Conservation (phyloP, 345 rosid genomes). For the Dipteronia dyeriana region DNA sequence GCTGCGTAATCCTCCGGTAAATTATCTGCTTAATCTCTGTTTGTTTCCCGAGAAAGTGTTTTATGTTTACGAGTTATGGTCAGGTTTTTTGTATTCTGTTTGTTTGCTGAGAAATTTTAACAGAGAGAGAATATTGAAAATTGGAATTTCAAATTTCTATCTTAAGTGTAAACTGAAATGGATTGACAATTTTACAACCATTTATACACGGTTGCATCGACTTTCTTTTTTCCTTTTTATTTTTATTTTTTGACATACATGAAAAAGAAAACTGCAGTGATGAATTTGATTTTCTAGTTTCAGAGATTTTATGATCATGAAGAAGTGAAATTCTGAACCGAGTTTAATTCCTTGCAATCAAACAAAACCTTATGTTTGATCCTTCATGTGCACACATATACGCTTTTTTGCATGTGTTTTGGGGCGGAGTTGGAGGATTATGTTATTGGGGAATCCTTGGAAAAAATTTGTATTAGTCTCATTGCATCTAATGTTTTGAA, state of each 20-base stretch:
- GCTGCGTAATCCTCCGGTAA: slow-evolving; percentile 52
- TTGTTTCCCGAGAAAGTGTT: not conserved
- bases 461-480: not conserved
- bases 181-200: no score
- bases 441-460: no score
- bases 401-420: no score
- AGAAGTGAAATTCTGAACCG: not conserved
- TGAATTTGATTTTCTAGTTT: not conserved
- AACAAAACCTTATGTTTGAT: not conserved
- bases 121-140: not conserved
- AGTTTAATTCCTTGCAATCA: not conserved
- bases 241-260: not conserved
- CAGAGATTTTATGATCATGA: not conserved
- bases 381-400: not conserved
- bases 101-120: not conserved
- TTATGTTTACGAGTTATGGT: not conserved
- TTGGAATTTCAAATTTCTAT: not conserved
- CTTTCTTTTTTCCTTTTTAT: not conserved
- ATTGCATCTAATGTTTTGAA: not conserved
- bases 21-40: not conserved
- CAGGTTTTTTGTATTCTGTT: not conserved
- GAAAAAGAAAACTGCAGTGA: not conserved
- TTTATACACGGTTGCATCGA: not conserved
- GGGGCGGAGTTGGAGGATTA: no score
- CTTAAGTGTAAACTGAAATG: not conserved